Base-by-base conservation (phyloP, 306 rosid species). In the Rosa lucieae region DNA sequence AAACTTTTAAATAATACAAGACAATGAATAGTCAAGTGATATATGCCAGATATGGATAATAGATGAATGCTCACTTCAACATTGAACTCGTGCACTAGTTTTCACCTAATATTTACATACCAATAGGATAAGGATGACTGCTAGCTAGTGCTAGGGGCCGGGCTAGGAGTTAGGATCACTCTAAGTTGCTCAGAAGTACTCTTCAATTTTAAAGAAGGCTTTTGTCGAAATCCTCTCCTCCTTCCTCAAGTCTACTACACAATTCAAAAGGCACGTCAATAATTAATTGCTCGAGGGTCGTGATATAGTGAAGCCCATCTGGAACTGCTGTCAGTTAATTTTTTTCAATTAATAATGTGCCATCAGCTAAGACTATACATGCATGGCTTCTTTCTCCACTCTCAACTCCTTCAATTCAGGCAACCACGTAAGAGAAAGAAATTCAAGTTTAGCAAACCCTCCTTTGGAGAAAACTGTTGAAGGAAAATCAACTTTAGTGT, bases 151-250 rank as follows among this genome's bases (percentile, higher is more conserved):
- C 37, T 32, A 32, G 37, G 37, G 37, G 37, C 37, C 37, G 37
- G 37, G 37, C 37, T 32, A 32, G 37, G 37, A 32, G 37, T 32
- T 32, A 32, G 37, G 37, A 32, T 32, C 37, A 32, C 37, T 2
- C 37, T 32, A 32, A 32, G 37, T 32, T 32, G 37, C 37, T 32
- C 37, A 32, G 37, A 32, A 32, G 37, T 32, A 32, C 37, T 32
- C 37, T 32, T 32, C 37, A 32, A 32, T 32, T 32, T 32, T 32
- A 32, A 32, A 32, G 86, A 87, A 48, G 92, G 90, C 52, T 85
- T 81, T 83, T 85, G 78, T 76, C 67, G 62, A 80, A 86, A 77
- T 88, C 92, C 69, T 83, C 88, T 61, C 92, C 90, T 44, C 59
- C 79, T 78, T 63, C 67, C 66, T 10, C 82, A 52, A 88, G 61